A percentile compares a stretch with the other conserved stretches of the same genome.
These are phyloP conservation scores for Actinomucor elegans DNA, from an alignment of 371 early-diverging fungal species.

Conservation along the genomic window DNA sequence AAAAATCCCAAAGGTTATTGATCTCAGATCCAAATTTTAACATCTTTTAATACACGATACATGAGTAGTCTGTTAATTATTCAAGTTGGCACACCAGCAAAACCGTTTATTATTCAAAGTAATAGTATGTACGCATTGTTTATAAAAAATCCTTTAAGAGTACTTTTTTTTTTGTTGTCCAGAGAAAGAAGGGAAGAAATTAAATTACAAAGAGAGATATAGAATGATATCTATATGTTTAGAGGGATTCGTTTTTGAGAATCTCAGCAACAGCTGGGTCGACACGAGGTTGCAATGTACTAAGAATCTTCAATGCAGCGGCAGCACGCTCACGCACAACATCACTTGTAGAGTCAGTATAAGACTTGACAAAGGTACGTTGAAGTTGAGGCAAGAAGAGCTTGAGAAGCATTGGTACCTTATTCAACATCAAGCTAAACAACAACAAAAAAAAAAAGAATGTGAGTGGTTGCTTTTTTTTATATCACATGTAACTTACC, in stretches of 20 bases:
- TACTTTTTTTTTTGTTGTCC: too few relatives aligned
- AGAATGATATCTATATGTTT: too few relatives aligned
- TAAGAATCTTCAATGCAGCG: conserved; percentile 58
- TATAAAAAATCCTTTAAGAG: too few relatives aligned
- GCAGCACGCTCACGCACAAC: conserved; percentile 82
- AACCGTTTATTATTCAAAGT: too few relatives aligned
- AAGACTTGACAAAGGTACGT: conserved; percentile 92
- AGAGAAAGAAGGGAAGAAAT: conserved; percentile 98
- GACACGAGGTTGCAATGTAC: conserved; percentile 23
- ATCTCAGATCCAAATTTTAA: too few relatives aligned
- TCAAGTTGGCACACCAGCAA: too few relatives aligned
- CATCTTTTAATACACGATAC: too few relatives aligned
- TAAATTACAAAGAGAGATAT: conserved; percentile 1
- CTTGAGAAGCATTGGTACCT: conserved; percentile 84
- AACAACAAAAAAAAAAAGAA: conserved; percentile 2
- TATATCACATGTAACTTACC: conserved; percentile 50
- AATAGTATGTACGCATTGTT: too few relatives aligned
- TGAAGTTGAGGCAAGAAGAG: conserved; percentile 98
- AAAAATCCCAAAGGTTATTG: too few relatives aligned
- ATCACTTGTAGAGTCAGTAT: conserved; percentile 72
- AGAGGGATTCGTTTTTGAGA: conserved; percentile 19
- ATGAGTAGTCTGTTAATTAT: too few relatives aligned
- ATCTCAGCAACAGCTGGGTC: conserved; percentile 29
- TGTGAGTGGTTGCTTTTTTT: background rate
- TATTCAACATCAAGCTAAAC: conserved; percentile 73